Base-by-base conservation (phyloP, 2,329 filamentous ascomycete species). In the Neonectria hederae region DNA sequence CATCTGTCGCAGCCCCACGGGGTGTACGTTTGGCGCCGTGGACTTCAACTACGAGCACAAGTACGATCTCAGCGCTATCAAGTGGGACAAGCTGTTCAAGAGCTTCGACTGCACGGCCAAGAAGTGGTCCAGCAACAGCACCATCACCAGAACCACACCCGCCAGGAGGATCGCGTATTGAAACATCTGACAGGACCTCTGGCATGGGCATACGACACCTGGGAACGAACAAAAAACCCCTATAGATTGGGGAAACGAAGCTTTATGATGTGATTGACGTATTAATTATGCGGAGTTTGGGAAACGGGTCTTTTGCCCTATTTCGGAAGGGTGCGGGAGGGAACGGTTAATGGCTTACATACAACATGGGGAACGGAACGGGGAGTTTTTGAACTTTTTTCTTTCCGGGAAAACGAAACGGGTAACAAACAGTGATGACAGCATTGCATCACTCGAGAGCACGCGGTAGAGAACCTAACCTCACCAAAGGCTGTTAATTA, bases 21-120 rank as follows among this genome's bases (percentile, higher is more conserved):
- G 84, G 38, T 87, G 85, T 76, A 86, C 84, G 0, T 79, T 84
- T 63, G 85, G 84, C 38, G 71, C 78, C 8, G 77, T 87, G 53
- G 79, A 80, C 69, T 86, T 80, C 67, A 68, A 74, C 65, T 83
- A 81, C 70, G 70, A 76, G 60, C 59, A 83, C 77, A 86, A 85
- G 75, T 82, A 77, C 73, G 79, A 87, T 70, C 70, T 87, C 55
- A 75, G 77, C 26, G 76, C 75, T 28, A 81, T 84, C 49, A 60
- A 74, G 51, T 87, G 84, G 85, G 74, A 83, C 51, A 76, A 62
- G n/a, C 61, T 78, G 21, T 72, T 80, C 54, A 67, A 62, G 54
- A 79, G 77, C 67, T 81, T 81, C 56, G 73, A 76, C 60, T 81
- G 79, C 63, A 35, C 54, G 3, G 19, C 62, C 11, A 74, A 74